phyloP scores from a whole-genome alignment of 805 yeast genomes.

The Lachancea sp. region DNA sequence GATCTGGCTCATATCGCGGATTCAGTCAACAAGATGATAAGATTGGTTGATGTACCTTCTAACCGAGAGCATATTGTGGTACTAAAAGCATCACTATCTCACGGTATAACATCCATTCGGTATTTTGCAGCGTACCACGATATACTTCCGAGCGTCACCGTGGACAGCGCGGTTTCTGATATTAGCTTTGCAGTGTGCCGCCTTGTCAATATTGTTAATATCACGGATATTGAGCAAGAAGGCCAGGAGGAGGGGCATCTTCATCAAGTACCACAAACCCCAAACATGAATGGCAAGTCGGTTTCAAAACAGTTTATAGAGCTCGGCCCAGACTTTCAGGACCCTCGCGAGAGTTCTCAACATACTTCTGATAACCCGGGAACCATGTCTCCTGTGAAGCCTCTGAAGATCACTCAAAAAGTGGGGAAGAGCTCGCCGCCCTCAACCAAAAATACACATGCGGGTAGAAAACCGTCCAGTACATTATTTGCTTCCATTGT shows the following conservation, averaged over 20 bases:
- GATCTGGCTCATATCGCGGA: conserved; percentile 23
- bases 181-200: conserved; percentile 61
- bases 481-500: conserved; percentile 22
- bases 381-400: conserved; percentile 49
- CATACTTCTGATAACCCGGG: conserved; percentile 4
- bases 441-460: conserved; percentile 3
- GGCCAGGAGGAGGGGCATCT: not conserved
- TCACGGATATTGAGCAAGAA: not conserved
- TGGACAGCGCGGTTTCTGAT: conserved; percentile 73
- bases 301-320: too few species aligned
- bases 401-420: conserved; percentile 61
- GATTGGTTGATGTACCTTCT: conserved; percentile 20
- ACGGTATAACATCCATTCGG: conserved; percentile 69
- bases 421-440: conserved; percentile 17
- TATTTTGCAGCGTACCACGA: conserved; percentile 59
- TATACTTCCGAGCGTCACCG: conserved; percentile 61
- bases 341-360: not conserved
- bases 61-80: conserved; percentile 40
- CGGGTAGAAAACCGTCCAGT: conserved; percentile 25
- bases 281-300: not conserved
- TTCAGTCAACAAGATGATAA: conserved; percentile 17
- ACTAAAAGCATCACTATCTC: conserved; percentile 63
- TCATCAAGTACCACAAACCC: conserved; percentile 5
- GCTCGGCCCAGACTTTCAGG: not conserved
- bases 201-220: conserved; percentile 47